Conservation (phyloP, 148 eudicot genomes). For the Gaultheria prostrata region DNA sequence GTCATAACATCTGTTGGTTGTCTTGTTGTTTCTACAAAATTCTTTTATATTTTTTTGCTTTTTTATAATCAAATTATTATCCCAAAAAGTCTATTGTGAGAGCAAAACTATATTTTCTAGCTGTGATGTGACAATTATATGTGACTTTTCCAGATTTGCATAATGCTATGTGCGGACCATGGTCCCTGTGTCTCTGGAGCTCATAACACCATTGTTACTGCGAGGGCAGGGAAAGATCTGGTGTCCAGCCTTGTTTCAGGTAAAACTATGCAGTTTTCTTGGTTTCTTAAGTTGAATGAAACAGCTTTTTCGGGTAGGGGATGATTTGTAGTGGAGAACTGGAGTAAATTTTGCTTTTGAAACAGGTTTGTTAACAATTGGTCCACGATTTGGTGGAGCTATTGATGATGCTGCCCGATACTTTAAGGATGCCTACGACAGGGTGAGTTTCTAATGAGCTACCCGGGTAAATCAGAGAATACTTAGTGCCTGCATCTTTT, state of each 20-base stretch:
- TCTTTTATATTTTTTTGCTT: not conserved
- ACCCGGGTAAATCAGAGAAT: not conserved
- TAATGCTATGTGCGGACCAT: constrained; percentile 98
- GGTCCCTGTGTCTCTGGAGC: constrained; percentile 99
- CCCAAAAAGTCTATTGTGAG: not conserved
- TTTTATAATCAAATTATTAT: constrained; percentile 1
- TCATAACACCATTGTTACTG: constrained; percentile 95
- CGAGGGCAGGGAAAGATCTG: constrained; percentile 98
- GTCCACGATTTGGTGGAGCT: constrained; percentile 98
- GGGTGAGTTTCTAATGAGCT: constrained; percentile 41
- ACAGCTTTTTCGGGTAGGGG: not conserved
- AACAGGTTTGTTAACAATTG: constrained; percentile 91
- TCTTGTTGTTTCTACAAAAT: not conserved
- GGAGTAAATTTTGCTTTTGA: constrained; percentile 7
- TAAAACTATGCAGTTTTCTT: constrained; percentile 21
- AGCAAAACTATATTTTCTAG: not conserved
- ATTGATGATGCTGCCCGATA: constrained; percentile 98
- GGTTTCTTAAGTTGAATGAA: constrained; percentile 2
- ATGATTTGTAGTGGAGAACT: not conserved
- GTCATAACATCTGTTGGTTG: not conserved
- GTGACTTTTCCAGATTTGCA: constrained; percentile 56
- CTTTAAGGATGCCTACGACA: constrained; percentile 94
- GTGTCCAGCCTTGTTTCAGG: constrained; percentile 98
- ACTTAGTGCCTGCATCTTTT: not conserved
- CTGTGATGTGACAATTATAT: constrained; percentile 4